These are phyloP conservation scores for Didymella exigua DNA, from an alignment of 2,329 filamentous ascomycete species.

Conservation along the genomic window DNA sequence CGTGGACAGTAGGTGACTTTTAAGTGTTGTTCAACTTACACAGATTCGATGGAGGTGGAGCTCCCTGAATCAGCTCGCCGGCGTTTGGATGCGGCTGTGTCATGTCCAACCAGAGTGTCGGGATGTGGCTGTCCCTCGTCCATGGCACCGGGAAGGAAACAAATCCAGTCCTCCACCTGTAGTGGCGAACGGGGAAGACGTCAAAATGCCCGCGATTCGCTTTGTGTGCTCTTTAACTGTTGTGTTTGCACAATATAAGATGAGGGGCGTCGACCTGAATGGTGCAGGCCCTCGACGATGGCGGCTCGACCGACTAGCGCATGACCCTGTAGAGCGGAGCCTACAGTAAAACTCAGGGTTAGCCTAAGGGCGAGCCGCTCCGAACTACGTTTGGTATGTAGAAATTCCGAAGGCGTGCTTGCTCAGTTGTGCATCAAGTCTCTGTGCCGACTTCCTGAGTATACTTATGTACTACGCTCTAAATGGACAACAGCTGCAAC, in stretches of 20 bases:
- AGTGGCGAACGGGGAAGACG: conserved; percentile 24
- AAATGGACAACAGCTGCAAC: neutral
- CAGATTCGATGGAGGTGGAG: conserved; percentile 41
- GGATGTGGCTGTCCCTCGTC: conserved; percentile 46
- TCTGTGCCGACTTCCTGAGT: conserved; percentile 1
- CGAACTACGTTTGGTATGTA: conserved; percentile 9
- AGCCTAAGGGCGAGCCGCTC: conserved; percentile 11
- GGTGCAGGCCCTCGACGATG: conserved; percentile 14
- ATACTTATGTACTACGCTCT: conserved; percentile 4
- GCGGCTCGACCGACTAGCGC: conserved; percentile 19
- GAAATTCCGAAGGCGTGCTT: conserved; percentile 4
- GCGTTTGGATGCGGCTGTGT: conserved; percentile 44
- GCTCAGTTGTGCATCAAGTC: neutral
- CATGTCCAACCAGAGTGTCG: conserved; percentile 44
- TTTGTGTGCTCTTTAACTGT: neutral
- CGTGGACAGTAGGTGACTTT: neutral
- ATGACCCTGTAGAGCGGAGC: conserved; percentile 11
- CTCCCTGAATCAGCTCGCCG: conserved; percentile 39
- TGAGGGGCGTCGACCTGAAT: conserved; percentile 10
- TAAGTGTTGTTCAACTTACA: conserved; percentile 31
- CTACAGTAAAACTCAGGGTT: conserved; percentile 12
- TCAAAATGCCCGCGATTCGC: neutral
- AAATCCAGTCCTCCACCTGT: conserved; percentile 24
- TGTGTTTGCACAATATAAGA: conserved; percentile 6
- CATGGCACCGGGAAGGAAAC: conserved; percentile 44